Percentiles rank a stretch among this genome's conserved stretches.
phyloP scores from a whole-genome alignment of 257 asterid species.

The Buddleja alternifolia region DNA sequence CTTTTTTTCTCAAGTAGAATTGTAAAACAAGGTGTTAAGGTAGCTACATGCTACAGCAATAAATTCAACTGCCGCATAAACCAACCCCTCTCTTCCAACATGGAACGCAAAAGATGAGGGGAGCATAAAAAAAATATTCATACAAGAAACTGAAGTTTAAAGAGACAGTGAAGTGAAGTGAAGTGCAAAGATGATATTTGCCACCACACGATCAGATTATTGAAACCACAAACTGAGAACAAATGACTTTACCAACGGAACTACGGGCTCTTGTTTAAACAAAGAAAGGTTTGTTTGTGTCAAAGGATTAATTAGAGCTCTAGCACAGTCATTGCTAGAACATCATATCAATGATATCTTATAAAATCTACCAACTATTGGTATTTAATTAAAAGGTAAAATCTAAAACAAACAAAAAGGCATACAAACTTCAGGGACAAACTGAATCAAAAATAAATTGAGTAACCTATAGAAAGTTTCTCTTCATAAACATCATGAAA shows the following conservation, averaged over 20 bases:
- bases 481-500: constrained; percentile 17
- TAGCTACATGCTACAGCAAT: background rate
- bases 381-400: constrained; percentile 12
- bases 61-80: background rate
- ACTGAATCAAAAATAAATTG: background rate
- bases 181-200: background rate
- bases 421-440: background rate
- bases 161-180: background rate
- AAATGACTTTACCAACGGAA: background rate
- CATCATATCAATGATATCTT: background rate
- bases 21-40: background rate
- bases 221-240: constrained; percentile 15
- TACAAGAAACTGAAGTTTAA: background rate
- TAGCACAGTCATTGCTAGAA: background rate
- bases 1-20: too few species aligned
- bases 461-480: background rate
- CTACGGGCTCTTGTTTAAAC: constrained; percentile 10
- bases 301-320: background rate
- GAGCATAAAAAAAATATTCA: background rate
- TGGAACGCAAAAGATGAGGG: background rate
- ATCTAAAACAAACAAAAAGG: background rate
- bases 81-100: background rate
- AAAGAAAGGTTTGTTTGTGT: background rate
- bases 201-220: constrained; percentile 21
- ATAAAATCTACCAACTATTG: constrained; percentile 20